Conservation (phyloP, 495 filamentous ascomycete species). For the Lophiotrema nucula region DNA sequence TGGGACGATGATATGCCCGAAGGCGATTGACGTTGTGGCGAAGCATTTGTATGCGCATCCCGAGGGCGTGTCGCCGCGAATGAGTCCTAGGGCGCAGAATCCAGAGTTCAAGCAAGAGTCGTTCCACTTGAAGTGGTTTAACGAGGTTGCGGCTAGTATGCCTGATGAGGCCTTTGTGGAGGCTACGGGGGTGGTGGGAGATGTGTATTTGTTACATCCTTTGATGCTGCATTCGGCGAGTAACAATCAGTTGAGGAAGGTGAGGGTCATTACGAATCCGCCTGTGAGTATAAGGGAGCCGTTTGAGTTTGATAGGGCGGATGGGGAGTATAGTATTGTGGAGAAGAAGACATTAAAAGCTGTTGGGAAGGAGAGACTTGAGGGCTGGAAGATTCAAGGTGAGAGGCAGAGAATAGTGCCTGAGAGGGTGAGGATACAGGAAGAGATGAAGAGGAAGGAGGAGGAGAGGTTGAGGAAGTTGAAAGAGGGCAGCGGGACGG, state of each 20-base stretch:
- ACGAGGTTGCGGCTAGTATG: slow-evolving; percentile 44
- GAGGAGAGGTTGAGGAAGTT: slow-evolving; percentile 35
- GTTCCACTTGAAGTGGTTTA: slow-evolving; percentile 53
- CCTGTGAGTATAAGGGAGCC: slow-evolving; percentile 59
- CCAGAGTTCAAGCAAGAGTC: slow-evolving; percentile 39
- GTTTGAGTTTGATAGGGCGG: slow-evolving; percentile 62
- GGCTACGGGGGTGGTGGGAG: slow-evolving; percentile 62
- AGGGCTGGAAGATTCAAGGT: slow-evolving; percentile 61
- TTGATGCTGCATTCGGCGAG: slow-evolving; percentile 71
- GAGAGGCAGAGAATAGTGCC: slow-evolving; percentile 52
- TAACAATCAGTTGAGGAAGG: slow-evolving; percentile 56
- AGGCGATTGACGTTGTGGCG: slow-evolving; percentile 58
- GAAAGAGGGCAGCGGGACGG: slow-evolving; percentile 5
- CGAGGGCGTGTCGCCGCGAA: slow-evolving; percentile 65
- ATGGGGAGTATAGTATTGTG: slow-evolving; percentile 64
- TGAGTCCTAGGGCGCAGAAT: slow-evolving; percentile 55
- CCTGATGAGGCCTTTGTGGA: slow-evolving; percentile 60
- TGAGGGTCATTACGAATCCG: slow-evolving; percentile 72
- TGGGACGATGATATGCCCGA: slow-evolving; percentile 65
- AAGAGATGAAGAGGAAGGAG: slow-evolving; percentile 50
- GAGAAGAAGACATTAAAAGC: slow-evolving; percentile 64
- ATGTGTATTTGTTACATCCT: slow-evolving; percentile 69
- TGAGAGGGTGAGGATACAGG: slow-evolving; percentile 48
- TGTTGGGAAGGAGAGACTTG: slow-evolving; percentile 57
- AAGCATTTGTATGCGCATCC: slow-evolving; percentile 63